Conservation (phyloP, 257 asterid species). For the Lithospermum erythrorhizon region DNA sequence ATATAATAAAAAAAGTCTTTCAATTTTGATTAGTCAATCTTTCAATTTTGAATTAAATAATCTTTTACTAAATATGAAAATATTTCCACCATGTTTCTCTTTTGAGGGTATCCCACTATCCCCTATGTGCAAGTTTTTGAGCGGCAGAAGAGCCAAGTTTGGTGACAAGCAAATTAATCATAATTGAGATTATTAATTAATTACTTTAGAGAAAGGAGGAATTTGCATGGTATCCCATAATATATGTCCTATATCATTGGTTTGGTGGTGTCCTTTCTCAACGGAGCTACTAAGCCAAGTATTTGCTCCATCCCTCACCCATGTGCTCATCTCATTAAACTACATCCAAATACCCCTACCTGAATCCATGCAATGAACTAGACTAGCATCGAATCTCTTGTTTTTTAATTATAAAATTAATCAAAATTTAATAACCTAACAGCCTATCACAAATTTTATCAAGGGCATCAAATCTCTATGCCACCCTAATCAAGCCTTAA, state of each 20-base stretch:
- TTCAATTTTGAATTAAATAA: too few species aligned
- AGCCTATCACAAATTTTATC: not conserved
- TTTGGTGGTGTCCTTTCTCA: conserved; percentile 36
- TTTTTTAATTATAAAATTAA: not conserved
- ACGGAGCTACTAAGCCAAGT: conserved; percentile 15
- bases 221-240: too few species aligned
- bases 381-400: conserved; percentile 12
- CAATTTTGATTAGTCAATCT: too few species aligned
- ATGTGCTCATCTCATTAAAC: conserved; percentile 24
- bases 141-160: too few species aligned
- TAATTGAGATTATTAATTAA: too few species aligned
- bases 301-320: conserved; percentile 39
- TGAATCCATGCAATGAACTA: conserved; percentile 23
- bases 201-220: too few species aligned
- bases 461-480: conserved; percentile 1
- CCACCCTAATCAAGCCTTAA: conserved; percentile 8
- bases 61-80: too few species aligned
- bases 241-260: conserved; percentile 26
- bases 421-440: not conserved
- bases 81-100: too few species aligned
- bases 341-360: conserved; percentile 10
- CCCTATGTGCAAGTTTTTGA: too few species aligned
- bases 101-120: too few species aligned
- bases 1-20: too few species aligned
- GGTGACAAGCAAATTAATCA: too few species aligned